Percentiles rank a stretch among this genome's conserved stretches.
Conservation (phyloP, 2,329 filamentous ascomycete species). For the Aspergillus aculeatus region DNA sequence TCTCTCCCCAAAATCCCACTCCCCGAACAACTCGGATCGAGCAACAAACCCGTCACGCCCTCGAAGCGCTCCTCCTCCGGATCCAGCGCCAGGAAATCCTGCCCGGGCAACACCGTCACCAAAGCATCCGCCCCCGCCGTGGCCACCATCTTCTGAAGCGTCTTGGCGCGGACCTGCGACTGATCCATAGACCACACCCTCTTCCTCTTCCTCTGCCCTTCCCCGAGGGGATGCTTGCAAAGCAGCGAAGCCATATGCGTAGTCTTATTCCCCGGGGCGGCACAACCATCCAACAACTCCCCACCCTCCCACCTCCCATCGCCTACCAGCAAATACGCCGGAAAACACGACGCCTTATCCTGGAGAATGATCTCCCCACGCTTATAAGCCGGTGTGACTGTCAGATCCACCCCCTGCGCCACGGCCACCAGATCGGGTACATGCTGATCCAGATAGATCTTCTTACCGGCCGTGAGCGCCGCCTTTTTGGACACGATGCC, state of each 20-base stretch:
- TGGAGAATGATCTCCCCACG: conserved; percentile 82
- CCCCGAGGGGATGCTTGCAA: conserved; percentile 15
- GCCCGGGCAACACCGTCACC: conserved; percentile 67
- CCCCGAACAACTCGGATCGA: conserved; percentile 94
- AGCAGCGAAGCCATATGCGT: conserved; percentile 84
- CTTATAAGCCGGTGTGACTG: conserved; percentile 69
- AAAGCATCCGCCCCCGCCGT: conserved; percentile 68
- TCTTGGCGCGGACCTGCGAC: conserved; percentile 60
- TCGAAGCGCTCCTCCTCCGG: conserved; percentile 61
- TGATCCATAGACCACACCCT: conserved; percentile 54
- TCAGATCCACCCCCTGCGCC: conserved; percentile 69
- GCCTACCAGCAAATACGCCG: conserved; percentile 76
- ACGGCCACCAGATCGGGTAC: conserved; percentile 82
- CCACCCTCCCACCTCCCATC: conserved; percentile 59
- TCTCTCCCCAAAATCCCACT: conserved; percentile 92
- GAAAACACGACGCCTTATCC: conserved; percentile 96
- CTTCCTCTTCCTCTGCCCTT: conserved; percentile 25
- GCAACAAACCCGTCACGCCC: conserved; percentile 74
- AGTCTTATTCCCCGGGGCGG: conserved; percentile 95
- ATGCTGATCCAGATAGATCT: conserved; percentile 64
- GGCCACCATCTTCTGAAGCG: conserved; percentile 79
- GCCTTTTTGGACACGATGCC: conserved; percentile 32
- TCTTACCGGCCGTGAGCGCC: conserved; percentile 40
- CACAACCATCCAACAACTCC: conserved; percentile 86
- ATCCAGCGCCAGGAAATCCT: conserved; percentile 79